Evolutionary conservation across 192 early-diverging fungal genomes (phyloP), one percentile per base, ranked within the genome.

Genomic region (Coemansia reversa): DNA sequence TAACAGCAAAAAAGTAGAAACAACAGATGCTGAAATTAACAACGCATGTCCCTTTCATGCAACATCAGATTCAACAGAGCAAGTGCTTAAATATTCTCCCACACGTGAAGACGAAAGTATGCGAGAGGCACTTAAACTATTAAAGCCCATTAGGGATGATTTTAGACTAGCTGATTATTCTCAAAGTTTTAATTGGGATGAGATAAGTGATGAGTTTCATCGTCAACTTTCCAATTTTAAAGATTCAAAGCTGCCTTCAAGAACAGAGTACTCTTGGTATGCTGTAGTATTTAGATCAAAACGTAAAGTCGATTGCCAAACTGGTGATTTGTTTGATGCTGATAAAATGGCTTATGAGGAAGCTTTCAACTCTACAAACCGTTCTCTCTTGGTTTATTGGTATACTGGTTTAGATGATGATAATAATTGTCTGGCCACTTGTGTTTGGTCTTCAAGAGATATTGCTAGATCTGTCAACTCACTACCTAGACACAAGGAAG

Each of bases 201-300:
- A 74, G 20, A 62, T 79, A 22, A 62, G 63, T 5, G 23, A 35
- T 7, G 67, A 63, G 18, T 74, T 67, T 50, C 49, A 42, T 4
- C 7, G 20, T 8, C 63, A 66, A 39, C 55, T 66, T 5, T 0
- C 7, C 9, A 18, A 33, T 1, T 39, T 51, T 29, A 28, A 2
- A 19, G 29, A 57, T 5, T 51, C 63, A 7, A 70, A 63, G 1
- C 20, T 33, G 0, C 63, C 55, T 24, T 9, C 19, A 22, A 4
- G n/a, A 24, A 24, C 4, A 7, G 61, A 51, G 5, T 35, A 60
- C 0, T 18, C 50, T 33, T 79, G 76, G 76, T 79, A 74, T 28
- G 76, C 76, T 9, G 76, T 79, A 48, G 76, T 73, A 32, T 79
- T 79, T 23, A 54, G 76, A 53, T 79, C 76, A 11, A 59, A 67